A percentile compares a stretch with the other conserved stretches of the same genome.
phyloP scores from a whole-genome alignment of 352 stramenopile genomes.

The Pythium oligandrum region DNA sequence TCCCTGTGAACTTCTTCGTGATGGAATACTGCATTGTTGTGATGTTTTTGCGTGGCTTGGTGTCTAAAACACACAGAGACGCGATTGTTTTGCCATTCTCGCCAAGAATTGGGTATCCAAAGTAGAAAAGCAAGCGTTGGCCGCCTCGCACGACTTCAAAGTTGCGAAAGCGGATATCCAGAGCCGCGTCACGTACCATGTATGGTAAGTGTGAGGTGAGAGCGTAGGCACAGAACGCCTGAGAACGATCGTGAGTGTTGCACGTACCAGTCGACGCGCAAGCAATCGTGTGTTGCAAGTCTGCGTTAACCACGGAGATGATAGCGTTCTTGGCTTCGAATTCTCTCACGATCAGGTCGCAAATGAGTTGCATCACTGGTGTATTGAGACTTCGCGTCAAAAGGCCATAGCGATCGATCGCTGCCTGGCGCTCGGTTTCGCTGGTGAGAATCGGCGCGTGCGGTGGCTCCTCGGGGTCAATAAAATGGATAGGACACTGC shows the following conservation, averaged over 20 bases:
- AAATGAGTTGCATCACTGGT: constrained; percentile 38
- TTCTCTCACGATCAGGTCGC: constrained; percentile 45
- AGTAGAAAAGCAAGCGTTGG: constrained; percentile 33
- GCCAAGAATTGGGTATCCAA: constrained; percentile 36
- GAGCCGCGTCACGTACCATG: constrained; percentile 34
- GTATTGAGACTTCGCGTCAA: constrained; percentile 19
- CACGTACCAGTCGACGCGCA: constrained; percentile 11
- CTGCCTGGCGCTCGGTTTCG: constrained; percentile 27
- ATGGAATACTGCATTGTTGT: constrained; percentile 63
- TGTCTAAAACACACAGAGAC: constrained; percentile 41
- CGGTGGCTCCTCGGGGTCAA: constrained; percentile 27
- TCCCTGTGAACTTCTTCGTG: constrained; percentile 36
- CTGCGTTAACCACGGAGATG: constrained; percentile 26
- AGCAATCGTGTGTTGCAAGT: constrained; percentile 24
- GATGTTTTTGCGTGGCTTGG: constrained; percentile 33
- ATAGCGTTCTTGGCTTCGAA: constrained; percentile 31
- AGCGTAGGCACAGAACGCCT: constrained; percentile 38
- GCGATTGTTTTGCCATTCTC: constrained; percentile 24
- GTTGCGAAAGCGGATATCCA: constrained; percentile 53
- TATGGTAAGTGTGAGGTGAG: constrained; percentile 29
- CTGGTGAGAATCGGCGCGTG: constrained; percentile 18
- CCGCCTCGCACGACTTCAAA: constrained; percentile 29
- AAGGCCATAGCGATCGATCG: constrained; percentile 26
- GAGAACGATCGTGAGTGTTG: constrained; percentile 13
- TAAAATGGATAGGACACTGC: constrained; percentile 41